Evolutionary conservation across 2,329 filamentous ascomycete genomes (phyloP).

Genomic region (Diaporthe citriasiana): DNA sequence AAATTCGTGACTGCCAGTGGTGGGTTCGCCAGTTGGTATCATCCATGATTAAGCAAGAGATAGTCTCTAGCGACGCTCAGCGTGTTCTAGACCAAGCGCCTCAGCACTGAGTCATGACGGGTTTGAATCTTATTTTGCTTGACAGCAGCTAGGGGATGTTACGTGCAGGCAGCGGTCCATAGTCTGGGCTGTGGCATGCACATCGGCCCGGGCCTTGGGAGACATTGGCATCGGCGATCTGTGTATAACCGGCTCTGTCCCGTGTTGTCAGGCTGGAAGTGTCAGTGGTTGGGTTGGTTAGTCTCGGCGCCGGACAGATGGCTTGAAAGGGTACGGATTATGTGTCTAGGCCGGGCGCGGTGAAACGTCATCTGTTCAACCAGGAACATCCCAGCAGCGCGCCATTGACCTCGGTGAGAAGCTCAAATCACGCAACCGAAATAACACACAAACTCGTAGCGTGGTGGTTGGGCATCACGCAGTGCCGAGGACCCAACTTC

Average conservation of each 20-base stretch:
- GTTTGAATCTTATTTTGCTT: neutral
- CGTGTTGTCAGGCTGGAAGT: neutral
- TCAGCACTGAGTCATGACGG: slow-evolving; percentile 23
- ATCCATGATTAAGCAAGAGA: slow-evolving; percentile 21
- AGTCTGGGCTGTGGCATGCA: neutral
- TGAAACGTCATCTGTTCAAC: slow-evolving; percentile 19
- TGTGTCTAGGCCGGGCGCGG: slow-evolving; percentile 6
- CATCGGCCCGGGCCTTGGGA: slow-evolving; percentile 19
- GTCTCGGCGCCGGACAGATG: slow-evolving; percentile 3
- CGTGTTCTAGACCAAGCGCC: slow-evolving; percentile 24
- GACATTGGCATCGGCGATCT: neutral
- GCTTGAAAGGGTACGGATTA: neutral
- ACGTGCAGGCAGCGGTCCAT: neutral
- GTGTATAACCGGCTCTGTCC: neutral
- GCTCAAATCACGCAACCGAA: slow-evolving; percentile 27
- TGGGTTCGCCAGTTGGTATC: slow-evolving; percentile 30
- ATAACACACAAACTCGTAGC: slow-evolving; percentile 5
- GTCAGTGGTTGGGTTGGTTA: neutral
- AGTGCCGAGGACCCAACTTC: slow-evolving; percentile 24
- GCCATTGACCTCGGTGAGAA: neutral
- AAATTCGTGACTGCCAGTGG: slow-evolving; percentile 36
- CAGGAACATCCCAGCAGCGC: slow-evolving; percentile 9
- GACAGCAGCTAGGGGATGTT: neutral
- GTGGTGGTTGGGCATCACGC: slow-evolving; percentile 29
- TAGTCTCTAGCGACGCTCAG: slow-evolving; percentile 15